Conservation (phyloP, 2,329 filamentous ascomycete genomes). For the Botrytis tulipae region DNA sequence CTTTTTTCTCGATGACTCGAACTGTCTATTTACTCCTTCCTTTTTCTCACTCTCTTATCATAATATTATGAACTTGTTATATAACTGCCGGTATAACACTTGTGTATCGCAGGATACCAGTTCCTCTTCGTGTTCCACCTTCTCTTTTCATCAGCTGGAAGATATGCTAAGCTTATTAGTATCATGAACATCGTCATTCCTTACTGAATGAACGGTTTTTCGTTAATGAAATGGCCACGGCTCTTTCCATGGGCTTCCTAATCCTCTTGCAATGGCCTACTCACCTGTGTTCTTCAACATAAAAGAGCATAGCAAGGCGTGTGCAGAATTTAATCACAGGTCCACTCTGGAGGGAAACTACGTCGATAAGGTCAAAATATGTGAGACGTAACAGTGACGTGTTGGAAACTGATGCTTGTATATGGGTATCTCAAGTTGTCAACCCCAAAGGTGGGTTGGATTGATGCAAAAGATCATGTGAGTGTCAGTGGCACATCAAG, state of each 20-base stretch:
- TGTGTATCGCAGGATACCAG: background rate
- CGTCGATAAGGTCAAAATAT: background rate
- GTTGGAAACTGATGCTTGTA: background rate
- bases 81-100: background rate
- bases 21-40: background rate
- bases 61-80: background rate
- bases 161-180: background rate
- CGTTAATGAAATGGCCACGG: accelerated
- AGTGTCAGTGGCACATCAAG: background rate
- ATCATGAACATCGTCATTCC: background rate
- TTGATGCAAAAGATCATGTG: background rate
- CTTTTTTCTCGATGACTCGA: background rate
- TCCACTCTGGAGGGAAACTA: background rate
- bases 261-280: background rate
- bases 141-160: background rate
- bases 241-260: background rate
- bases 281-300: background rate
- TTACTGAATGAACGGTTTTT: accelerated
- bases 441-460: background rate
- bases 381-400: no score
- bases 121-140: background rate
- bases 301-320: background rate
- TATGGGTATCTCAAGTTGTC: background rate
- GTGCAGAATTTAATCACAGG: background rate
- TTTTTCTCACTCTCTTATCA: background rate